These are phyloP conservation scores for Haberlea rhodopensis DNA, from an alignment of 257 asterid species.

Conservation along the genomic window DNA sequence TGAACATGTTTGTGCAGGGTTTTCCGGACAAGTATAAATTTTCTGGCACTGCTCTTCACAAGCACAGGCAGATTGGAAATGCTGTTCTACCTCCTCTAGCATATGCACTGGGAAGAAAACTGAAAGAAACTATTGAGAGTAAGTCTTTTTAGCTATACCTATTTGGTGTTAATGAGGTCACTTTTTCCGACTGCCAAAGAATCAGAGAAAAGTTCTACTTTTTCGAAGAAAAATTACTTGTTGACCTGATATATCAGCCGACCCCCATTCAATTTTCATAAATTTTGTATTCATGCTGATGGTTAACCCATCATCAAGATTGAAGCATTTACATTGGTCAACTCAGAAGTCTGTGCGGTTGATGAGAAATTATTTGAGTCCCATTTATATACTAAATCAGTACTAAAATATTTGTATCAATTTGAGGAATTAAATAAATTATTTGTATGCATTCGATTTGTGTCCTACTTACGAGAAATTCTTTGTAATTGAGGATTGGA, in stretches of 20 bases:
- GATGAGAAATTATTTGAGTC: too few relatives aligned
- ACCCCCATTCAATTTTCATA: not conserved
- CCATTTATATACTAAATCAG: too few relatives aligned
- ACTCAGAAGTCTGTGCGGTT: not conserved
- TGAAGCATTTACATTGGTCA: not conserved
- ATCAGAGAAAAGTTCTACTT: too few relatives aligned
- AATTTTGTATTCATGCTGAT: not conserved
- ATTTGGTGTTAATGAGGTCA: not conserved
- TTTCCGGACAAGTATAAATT: slow-evolving; percentile 75
- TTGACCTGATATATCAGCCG: too few relatives aligned
- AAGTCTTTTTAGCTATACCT: slow-evolving; percentile 14
- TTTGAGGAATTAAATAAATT: too few relatives aligned
- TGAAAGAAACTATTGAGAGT: slow-evolving; percentile 70
- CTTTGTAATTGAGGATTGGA: too few relatives aligned
- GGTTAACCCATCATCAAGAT: too few relatives aligned
- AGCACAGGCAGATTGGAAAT: slow-evolving; percentile 91
- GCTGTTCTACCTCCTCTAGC: slow-evolving; percentile 98
- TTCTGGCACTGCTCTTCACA: slow-evolving; percentile 60
- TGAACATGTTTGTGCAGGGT: slow-evolving; percentile 50
- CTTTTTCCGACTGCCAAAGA: not conserved
- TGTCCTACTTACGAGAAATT: too few relatives aligned
- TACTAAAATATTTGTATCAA: too few relatives aligned
- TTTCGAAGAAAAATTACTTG: too few relatives aligned
- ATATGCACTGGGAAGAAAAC: slow-evolving; percentile 75
- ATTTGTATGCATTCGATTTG: too few relatives aligned